Evolutionary conservation across 1,284 basidiomycete genomes (phyloP).

Genomic region (Abortiporus biennis): DNA sequence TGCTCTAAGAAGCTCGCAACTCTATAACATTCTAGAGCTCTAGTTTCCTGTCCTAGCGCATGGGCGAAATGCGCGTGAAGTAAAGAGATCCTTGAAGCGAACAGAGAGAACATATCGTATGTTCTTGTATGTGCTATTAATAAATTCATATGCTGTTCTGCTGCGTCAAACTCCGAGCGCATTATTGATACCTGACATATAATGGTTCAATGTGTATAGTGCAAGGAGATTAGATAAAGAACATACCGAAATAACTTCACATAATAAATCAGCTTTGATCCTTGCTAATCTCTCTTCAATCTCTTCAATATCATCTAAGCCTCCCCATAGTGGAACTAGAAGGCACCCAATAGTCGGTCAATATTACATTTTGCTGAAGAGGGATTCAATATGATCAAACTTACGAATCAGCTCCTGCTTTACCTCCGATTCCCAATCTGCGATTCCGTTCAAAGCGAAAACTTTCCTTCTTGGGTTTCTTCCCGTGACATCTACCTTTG

Average conservation of each 20-base stretch:
- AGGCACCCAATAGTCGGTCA: too few relatives aligned
- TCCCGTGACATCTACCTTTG: conserved; percentile 67
- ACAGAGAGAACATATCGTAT: conserved; percentile 45
- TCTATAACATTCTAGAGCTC: conserved; percentile 55
- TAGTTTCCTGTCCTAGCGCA: conserved; percentile 37
- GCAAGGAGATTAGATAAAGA: neutral
- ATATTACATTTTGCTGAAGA: too few relatives aligned
- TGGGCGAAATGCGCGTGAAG: conserved; percentile 70
- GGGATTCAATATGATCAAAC: too few relatives aligned
- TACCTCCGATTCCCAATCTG: too few relatives aligned
- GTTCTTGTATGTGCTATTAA: conserved; percentile 60
- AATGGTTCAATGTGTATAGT: neutral
- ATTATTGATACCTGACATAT: conserved; percentile 48
- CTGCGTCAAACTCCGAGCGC: conserved; percentile 59
- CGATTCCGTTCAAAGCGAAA: conserved; percentile 61
- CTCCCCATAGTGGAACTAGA: conserved; percentile 43
- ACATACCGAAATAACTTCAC: conserved; percentile 57
- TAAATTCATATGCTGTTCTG: conserved; percentile 47
- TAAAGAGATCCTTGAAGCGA: conserved; percentile 57
- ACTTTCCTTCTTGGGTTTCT: conserved; percentile 64
- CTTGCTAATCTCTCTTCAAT: conserved; percentile 46
- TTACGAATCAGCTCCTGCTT: too few relatives aligned
- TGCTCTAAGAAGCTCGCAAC: conserved; percentile 44
- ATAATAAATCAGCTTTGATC: conserved; percentile 64
- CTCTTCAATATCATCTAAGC: conserved; percentile 40